phyloP scores from a whole-genome alignment of 192 early-diverging fungal genomes.

The Mortierella antarctica region DNA sequence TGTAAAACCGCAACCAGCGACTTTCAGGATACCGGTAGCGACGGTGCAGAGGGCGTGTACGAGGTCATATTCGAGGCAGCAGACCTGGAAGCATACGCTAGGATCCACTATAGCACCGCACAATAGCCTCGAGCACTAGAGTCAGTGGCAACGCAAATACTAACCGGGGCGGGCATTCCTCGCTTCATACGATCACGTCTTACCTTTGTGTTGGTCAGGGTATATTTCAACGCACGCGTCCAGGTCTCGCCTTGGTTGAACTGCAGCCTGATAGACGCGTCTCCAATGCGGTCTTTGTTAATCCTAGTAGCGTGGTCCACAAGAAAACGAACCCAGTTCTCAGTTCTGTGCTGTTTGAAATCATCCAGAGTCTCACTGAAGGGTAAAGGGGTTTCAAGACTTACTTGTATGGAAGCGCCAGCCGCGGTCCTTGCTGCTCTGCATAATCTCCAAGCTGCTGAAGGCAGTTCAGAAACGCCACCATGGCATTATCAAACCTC shows the following conservation, averaged over 20 bases:
- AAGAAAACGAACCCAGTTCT: background rate
- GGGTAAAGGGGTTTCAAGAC: background rate
- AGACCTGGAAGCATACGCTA: slow-evolving; percentile 43
- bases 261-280: slow-evolving; percentile 83
- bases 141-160: background rate
- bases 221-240: slow-evolving; percentile 92
- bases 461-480: slow-evolving; percentile 90
- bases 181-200: background rate
- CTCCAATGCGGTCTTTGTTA: slow-evolving; percentile 89
- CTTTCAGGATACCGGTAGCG: slow-evolving; percentile 34
- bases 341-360: background rate
- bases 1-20: slow-evolving; percentile 29
- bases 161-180: background rate
- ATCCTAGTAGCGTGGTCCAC: slow-evolving; percentile 62
- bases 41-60: slow-evolving; percentile 46
- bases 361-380: background rate
- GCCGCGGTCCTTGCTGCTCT: slow-evolving; percentile 71
- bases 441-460: slow-evolving; percentile 89
- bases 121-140: background rate
- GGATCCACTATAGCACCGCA: slow-evolving; percentile 32
- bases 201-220: slow-evolving; percentile 86
- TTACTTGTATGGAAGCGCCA: slow-evolving; percentile 87
- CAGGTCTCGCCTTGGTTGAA: slow-evolving; percentile 93
- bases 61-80: slow-evolving; percentile 43
- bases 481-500: slow-evolving; percentile 89